Evolutionary conservation across 2,329 filamentous ascomycete genomes (phyloP).

Genomic region (Phialophora tarda): DNA sequence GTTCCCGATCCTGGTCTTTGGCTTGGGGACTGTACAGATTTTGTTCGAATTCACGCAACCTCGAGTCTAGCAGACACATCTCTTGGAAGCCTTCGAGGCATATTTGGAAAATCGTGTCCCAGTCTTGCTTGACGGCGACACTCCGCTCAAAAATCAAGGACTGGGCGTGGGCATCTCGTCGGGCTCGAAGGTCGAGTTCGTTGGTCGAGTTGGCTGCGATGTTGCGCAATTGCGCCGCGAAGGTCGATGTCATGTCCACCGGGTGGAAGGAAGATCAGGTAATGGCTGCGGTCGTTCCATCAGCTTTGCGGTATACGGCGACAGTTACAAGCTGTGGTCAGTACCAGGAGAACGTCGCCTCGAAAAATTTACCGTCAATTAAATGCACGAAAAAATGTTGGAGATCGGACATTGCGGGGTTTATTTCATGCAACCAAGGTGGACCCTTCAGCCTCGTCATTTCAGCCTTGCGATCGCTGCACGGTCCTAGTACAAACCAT

Average conservation of each 20-base stretch:
- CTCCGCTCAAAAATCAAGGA: conserved; percentile 91
- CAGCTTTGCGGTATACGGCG: neutral
- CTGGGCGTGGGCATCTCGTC: conserved; percentile 89
- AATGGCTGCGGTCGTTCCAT: conserved; percentile 1
- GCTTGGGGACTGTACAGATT: conserved; percentile 94
- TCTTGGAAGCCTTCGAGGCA: conserved; percentile 91
- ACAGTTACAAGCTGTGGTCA: neutral
- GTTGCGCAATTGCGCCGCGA: conserved; percentile 91
- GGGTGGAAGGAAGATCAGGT: neutral
- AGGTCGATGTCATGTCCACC: conserved; percentile 73
- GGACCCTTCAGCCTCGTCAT: conserved; percentile 8
- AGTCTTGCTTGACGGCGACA: conserved; percentile 84
- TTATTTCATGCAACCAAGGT: conserved; percentile 8
- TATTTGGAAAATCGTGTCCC: conserved; percentile 83
- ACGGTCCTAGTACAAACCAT: conserved; percentile 8
- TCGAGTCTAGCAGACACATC: conserved; percentile 80
- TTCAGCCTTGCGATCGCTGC: neutral
- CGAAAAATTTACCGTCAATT: conserved; percentile 14
- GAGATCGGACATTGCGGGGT: conserved; percentile 24
- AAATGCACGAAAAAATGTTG: conserved; percentile 20
- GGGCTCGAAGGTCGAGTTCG: conserved; percentile 88
- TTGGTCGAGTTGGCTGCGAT: conserved; percentile 89
- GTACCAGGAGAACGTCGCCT: neutral
- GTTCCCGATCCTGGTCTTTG: conserved; percentile 81
- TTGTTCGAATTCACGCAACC: conserved; percentile 74